Base-by-base conservation (phyloP, 768 basidiomycete genomes). In the Leccinum incarnatum region DNA sequence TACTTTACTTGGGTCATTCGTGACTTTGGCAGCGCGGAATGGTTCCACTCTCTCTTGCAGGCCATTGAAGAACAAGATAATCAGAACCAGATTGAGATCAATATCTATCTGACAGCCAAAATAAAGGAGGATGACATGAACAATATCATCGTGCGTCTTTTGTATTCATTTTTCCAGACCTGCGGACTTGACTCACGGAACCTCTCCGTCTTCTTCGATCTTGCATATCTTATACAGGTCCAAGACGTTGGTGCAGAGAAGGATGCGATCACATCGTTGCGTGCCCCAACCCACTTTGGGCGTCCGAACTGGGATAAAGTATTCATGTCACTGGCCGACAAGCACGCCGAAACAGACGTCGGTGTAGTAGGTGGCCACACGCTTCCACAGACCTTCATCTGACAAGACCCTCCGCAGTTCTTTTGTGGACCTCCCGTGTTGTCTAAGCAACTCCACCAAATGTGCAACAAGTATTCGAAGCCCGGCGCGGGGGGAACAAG, bases 1-100 rank as follows among this genome's bases (percentile, higher is more conserved):
- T 93, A 93, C 79, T 93, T 95, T 71, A 91, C 91, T 15, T 95
- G 93, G 94, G 93, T 95, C 67, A 96, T 96, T 70, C 89, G 92
- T 65, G 93, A 95, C 73, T 94, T 93, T 67, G 91, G 89, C 61
- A 82, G 83, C 40, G 91, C 91, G 5, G 91, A 93, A 71, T 94
- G 91, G 91, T 96, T 97, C 85, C 93, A 95, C 75, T 92, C 91
- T 7, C 84, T 98, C 30, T 78, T 98, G 59, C 86, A 91, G 65
- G 95, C 95, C 21, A 91, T 96, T 63, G 95, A 97, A 72, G 93
- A 93, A 63, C 93, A 97, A 71, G 95, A 98, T 69, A 82, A 81
- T 10, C 84, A 85, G 71, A 87, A 89, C 71, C 76, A 85, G 61
- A 95, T 95, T 62, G 95, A 97, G 78, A 95, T 96, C 70, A 93